Percentiles rank a stretch among this genome's conserved stretches.
Evolutionary conservation across 257 asterid genomes (phyloP).

Genomic region (Paulownia fortunei): DNA sequence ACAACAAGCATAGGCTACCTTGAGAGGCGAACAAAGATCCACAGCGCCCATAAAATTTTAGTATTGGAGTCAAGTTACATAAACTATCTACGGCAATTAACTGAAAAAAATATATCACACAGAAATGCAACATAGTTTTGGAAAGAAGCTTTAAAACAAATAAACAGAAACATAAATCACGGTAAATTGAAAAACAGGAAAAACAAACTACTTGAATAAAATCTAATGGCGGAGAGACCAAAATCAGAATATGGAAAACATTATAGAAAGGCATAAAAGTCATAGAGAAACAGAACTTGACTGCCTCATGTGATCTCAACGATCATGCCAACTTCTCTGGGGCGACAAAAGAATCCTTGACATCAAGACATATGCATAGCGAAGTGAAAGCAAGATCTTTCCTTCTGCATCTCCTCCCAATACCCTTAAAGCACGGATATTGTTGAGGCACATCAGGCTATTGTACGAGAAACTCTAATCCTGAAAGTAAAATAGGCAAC

Average conservation of each 20-base stretch:
- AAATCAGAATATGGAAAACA: slow-evolving; percentile 30
- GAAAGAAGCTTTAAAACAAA: slow-evolving; percentile 15
- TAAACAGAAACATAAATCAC: too few species aligned
- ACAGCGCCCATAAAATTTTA: slow-evolving; percentile 91
- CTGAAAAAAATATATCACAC: slow-evolving; percentile 51
- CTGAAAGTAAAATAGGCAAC: slow-evolving; percentile 56
- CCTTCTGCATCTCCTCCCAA: slow-evolving; percentile 59
- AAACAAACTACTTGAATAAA: not conserved
- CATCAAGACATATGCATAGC: slow-evolving; percentile 77
- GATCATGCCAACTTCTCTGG: slow-evolving; percentile 73
- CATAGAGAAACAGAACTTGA: slow-evolving; percentile 51
- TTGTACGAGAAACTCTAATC: slow-evolving; percentile 72
- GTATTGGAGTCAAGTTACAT: slow-evolving; percentile 67
- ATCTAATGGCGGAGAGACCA: slow-evolving; percentile 12
- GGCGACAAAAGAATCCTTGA: slow-evolving; percentile 83
- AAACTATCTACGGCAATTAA: slow-evolving; percentile 75
- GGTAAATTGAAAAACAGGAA: not conserved
- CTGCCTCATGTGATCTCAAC: slow-evolving; percentile 82
- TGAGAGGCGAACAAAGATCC: slow-evolving; percentile 94
- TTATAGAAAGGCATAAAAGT: not conserved
- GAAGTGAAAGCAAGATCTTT: slow-evolving; percentile 71
- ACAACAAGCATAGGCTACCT: slow-evolving; percentile 57
- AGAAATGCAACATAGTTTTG: slow-evolving; percentile 31
- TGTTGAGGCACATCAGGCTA: slow-evolving; percentile 77
- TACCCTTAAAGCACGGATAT: slow-evolving; percentile 71